These are phyloP conservation scores for Ophiognomonia clavigignenti-juglandacearum DNA, from an alignment of 2,329 filamentous ascomycete species.

Conservation along the genomic window DNA sequence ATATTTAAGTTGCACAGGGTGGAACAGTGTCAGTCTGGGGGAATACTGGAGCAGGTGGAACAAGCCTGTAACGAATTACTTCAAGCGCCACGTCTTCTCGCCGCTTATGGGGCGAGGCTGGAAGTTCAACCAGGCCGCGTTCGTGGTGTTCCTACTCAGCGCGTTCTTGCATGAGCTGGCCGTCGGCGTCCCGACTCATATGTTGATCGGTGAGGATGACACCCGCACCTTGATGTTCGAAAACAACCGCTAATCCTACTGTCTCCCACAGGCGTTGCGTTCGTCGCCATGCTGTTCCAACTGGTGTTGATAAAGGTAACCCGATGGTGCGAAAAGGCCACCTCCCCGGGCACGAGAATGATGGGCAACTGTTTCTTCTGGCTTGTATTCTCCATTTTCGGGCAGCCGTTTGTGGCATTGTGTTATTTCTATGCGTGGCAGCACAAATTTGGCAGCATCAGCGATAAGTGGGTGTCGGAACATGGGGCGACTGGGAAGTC, in stretches of 20 bases:
- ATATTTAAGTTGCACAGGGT: slow-evolving; percentile 40
- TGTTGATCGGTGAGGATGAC: slow-evolving; percentile 65
- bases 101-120: slow-evolving; percentile 83
- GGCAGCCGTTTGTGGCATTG: slow-evolving; percentile 86
- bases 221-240: background rate
- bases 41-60: slow-evolving; percentile 97
- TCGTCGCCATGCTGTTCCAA: slow-evolving; percentile 89
- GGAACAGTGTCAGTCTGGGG: slow-evolving; percentile 85
- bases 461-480: slow-evolving; percentile 28
- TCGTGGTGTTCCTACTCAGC: slow-evolving; percentile 82
- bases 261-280: slow-evolving; percentile 67
- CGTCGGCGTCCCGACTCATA: slow-evolving; percentile 92
- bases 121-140: slow-evolving; percentile 63
- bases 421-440: slow-evolving; percentile 99
- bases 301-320: slow-evolving; percentile 83
- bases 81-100: slow-evolving; percentile 89
- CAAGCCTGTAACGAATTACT: slow-evolving; percentile 94
- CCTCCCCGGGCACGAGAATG: slow-evolving; percentile 68
- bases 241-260: slow-evolving; percentile 6
- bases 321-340: slow-evolving; percentile 71
- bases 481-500: too few species aligned
- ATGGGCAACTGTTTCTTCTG: slow-evolving; percentile 94
- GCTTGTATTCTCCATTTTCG: slow-evolving; percentile 92
- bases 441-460: slow-evolving; percentile 88
- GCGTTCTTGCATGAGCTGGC: slow-evolving; percentile 87